Evolutionary conservation across 768 basidiomycete species (phyloP), one percentile per base, ranked within the genome.

Genomic region (Porpolomopsis calyptriformis): DNA sequence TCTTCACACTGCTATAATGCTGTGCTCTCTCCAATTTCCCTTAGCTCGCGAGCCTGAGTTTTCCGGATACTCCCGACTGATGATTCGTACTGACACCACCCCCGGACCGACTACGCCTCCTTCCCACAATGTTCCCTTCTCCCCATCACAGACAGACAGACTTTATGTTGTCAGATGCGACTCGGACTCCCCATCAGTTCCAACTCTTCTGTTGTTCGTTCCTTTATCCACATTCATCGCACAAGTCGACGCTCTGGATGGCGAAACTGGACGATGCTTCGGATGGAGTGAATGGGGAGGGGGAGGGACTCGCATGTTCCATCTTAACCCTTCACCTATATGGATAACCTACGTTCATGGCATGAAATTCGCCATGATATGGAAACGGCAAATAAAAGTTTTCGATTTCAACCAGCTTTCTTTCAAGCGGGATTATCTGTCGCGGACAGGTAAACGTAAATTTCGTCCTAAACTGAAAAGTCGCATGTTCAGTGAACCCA

Each of bases 251-350:
- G 4, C 18, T 4, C 11, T 18, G 19, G 9, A 3, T 35, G 9
- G 38, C n/a, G 20, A 6, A 23, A 23, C 20, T 19, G 18, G 20
- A 23, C 34, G 38, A 18, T 23, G 22, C 16, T 4, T 22, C 38
- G 11, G 14, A 23, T 42, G 41, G 41, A 24, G 2, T 11, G 41
- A 42, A n/a, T 42, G 41, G 41, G 41, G 41, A 42, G 18, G 11
- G 6, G 14, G 19, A 10, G 41, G 41, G 12, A 42, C 41, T 6
- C 25, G 41, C 26, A 42, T 42, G 41, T 14, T 24, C 18, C 11
- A 22, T 24, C 25, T 24, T 11, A 4, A 11, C 9, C 20, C 26
- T n/a, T 40, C 39, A 12, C 16, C 16, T 20, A 16, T 40, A 16
- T 42, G 41, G 41, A 24, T 24, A 9, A 14, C 14, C 26, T 42